Percentiles rank a stretch among this genome's conserved stretches.
Conservation (phyloP, 345 rosid genomes). For the Eutrema japonicum region DNA sequence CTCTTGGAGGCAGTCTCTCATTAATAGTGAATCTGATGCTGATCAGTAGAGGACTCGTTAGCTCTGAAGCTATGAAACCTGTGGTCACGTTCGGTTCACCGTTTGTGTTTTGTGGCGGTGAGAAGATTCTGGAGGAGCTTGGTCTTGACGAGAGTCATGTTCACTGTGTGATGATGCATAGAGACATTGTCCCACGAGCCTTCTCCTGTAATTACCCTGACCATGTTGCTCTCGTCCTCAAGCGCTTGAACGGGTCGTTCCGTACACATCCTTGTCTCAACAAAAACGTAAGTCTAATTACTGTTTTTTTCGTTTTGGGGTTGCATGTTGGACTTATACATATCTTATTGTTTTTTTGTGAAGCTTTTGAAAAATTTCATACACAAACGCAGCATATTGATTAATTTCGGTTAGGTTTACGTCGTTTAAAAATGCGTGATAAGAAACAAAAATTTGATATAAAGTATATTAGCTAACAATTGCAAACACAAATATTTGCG, state of each 20-base stretch:
- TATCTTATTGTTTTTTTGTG: not conserved
- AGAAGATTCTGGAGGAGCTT: slow-evolving; percentile 60
- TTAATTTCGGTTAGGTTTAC: too few species aligned
- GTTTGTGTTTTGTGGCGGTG: slow-evolving; percentile 84
- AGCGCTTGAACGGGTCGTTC: slow-evolving; percentile 65
- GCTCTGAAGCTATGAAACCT: slow-evolving; percentile 60
- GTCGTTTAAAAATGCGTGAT: too few species aligned
- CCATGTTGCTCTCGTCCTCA: slow-evolving; percentile 80
- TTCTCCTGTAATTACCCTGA: slow-evolving; percentile 90
- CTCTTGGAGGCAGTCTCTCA: slow-evolving; percentile 93
- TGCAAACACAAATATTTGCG: too few species aligned
- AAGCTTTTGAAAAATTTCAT: not conserved
- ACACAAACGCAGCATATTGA: not conserved
- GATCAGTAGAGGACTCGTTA: slow-evolving; percentile 57
- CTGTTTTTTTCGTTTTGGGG: slow-evolving; percentile 9
- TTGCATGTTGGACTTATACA: not conserved
- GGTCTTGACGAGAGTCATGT: slow-evolving; percentile 79
- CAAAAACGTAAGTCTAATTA: slow-evolving; percentile 56
- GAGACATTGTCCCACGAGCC: slow-evolving; percentile 96
- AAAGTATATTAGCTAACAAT: too few species aligned
- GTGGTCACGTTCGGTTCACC: slow-evolving; percentile 91
- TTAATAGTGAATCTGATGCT: slow-evolving; percentile 79
- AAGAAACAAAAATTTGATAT: too few species aligned
- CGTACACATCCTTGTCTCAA: slow-evolving; percentile 82
- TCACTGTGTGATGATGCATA: slow-evolving; percentile 80